These are phyloP conservation scores for Brasilioporus rufonigricans DNA, from an alignment of 768 basidiomycete species.

Conservation along the genomic window DNA sequence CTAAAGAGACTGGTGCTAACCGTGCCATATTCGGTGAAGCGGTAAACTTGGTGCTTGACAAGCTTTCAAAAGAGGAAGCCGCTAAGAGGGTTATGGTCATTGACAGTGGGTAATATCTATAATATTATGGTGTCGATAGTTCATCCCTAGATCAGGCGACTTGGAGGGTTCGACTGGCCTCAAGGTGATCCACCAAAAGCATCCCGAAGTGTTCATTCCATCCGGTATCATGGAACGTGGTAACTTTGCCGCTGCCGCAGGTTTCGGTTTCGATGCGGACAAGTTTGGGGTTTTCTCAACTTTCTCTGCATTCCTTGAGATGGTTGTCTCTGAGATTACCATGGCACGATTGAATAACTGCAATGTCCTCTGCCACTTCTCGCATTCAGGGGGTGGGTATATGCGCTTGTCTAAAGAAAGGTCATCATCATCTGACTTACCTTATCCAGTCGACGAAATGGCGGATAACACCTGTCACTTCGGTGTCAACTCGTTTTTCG, in stretches of 20 bases:
- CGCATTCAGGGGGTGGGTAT: slow-evolving; percentile 74
- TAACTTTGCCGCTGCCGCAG: slow-evolving; percentile 81
- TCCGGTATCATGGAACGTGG: slow-evolving; percentile 89
- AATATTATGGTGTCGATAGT: not conserved
- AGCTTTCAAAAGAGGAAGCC: slow-evolving; percentile 71
- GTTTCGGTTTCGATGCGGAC: slow-evolving; percentile 79
- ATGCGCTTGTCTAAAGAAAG: not conserved
- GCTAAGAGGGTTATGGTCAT: slow-evolving; percentile 83
- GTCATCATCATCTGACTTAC: not conserved
- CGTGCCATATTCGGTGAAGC: slow-evolving; percentile 86
- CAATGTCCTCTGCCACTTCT: slow-evolving; percentile 87
- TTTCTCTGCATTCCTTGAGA: slow-evolving; percentile 90
- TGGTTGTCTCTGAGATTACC: slow-evolving; percentile 84
- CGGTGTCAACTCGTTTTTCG: slow-evolving; percentile 83
- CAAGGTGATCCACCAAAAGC: slow-evolving; percentile 85
- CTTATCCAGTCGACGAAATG: slow-evolving; percentile 61
- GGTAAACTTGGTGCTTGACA: slow-evolving; percentile 75
- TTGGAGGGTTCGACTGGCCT: slow-evolving; percentile 88
- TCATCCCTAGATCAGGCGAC: slow-evolving; percentile 49
- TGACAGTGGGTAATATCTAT: slow-evolving; percentile 52
- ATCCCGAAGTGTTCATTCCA: slow-evolving; percentile 82
- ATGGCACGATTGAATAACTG: slow-evolving; percentile 92
- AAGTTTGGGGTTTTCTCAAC: slow-evolving; percentile 90
- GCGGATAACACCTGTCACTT: slow-evolving; percentile 62
- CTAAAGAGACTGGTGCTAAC: slow-evolving; percentile 75